Percentiles rank a stretch among this genome's conserved stretches.
Conservation (phyloP, 75 land plant genomes). For the Pinus albicaulis region DNA sequence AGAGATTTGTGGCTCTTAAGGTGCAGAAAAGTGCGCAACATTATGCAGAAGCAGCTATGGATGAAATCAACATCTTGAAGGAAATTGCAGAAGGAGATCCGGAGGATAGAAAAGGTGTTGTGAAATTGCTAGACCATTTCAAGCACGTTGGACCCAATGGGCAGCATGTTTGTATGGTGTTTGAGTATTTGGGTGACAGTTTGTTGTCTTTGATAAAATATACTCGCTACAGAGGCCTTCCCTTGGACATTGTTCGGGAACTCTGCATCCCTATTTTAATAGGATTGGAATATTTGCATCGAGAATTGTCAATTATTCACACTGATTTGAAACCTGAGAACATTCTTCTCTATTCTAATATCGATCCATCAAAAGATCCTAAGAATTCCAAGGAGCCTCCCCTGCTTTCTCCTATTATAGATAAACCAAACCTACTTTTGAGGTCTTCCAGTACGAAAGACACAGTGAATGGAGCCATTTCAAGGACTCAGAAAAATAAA, state of each 20-base stretch:
- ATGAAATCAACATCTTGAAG: slow-evolving; percentile 76
- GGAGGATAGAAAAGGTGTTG: slow-evolving; percentile 54
- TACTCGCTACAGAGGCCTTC: slow-evolving; percentile 73
- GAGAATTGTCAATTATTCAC: slow-evolving; percentile 78
- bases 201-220: slow-evolving; percentile 67
- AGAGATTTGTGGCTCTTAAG: slow-evolving; percentile 89
- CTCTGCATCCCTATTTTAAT: slow-evolving; percentile 64
- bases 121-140: slow-evolving; percentile 79
- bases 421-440: slow-evolving; percentile 17
- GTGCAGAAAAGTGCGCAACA: slow-evolving; percentile 91
- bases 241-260: slow-evolving; percentile 68
- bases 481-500: slow-evolving; percentile 59
- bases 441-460: background rate
- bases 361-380: slow-evolving; percentile 80
- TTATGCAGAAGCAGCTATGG: slow-evolving; percentile 77
- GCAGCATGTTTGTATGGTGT: slow-evolving; percentile 82
- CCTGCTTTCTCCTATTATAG: slow-evolving; percentile 58
- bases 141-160: slow-evolving; percentile 95
- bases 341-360: slow-evolving; percentile 61
- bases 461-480: slow-evolving; percentile 24
- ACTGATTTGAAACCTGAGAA: slow-evolving; percentile 93
- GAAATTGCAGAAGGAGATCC: slow-evolving; percentile 70
- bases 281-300: slow-evolving; percentile 83
- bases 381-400: slow-evolving; percentile 39
- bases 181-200: slow-evolving; percentile 88